Evolutionary conservation across 2,329 filamentous ascomycete species (phyloP).

Genomic region (Stachybotrys chartarum): DNA sequence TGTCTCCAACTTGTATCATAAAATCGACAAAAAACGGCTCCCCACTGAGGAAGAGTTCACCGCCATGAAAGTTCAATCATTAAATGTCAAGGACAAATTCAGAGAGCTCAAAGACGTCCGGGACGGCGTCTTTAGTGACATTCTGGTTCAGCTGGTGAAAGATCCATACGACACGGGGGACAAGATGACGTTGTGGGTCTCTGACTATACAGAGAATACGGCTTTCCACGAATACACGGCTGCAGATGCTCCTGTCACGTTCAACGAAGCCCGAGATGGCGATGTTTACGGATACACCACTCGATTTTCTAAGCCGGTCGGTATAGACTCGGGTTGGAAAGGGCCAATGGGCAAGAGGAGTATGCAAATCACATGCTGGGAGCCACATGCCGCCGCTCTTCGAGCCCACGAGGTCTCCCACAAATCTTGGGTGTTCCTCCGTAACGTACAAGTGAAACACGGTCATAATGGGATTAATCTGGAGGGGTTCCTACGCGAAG

Average conservation of each 20-base stretch:
- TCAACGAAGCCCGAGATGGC: conserved; percentile 34
- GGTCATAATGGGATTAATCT: conserved; percentile 46
- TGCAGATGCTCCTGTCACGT: conserved; percentile 25
- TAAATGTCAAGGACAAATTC: conserved; percentile 49
- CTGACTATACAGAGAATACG: conserved; percentile 73
- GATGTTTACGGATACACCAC: conserved; percentile 49
- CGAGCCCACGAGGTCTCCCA: conserved; percentile 41
- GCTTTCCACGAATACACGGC: conserved; percentile 53
- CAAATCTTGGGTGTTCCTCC: conserved; percentile 58
- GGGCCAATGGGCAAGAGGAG: conserved; percentile 69
- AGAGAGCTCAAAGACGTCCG: conserved; percentile 56
- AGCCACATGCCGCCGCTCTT: conserved; percentile 57
- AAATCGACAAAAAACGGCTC: conserved; percentile 33
- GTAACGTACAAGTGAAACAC: conserved; percentile 65
- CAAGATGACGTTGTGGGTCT: conserved; percentile 61
- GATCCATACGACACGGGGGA: conserved; percentile 35
- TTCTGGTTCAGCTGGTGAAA: conserved; percentile 63
- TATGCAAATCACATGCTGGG: conserved; percentile 64
- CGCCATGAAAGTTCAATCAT: conserved; percentile 26
- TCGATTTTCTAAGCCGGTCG: conserved; percentile 13
- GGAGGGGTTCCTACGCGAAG: conserved; percentile 65
- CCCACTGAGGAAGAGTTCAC: conserved; percentile 38
- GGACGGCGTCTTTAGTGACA: conserved; percentile 53
- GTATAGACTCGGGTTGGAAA: conserved; percentile 43
- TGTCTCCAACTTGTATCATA: conserved; percentile 40